Evolutionary conservation across 2,329 filamentous ascomycete species (phyloP), one percentile per base, ranked within the genome.

Genomic region (Colletotrichum coccodes): DNA sequence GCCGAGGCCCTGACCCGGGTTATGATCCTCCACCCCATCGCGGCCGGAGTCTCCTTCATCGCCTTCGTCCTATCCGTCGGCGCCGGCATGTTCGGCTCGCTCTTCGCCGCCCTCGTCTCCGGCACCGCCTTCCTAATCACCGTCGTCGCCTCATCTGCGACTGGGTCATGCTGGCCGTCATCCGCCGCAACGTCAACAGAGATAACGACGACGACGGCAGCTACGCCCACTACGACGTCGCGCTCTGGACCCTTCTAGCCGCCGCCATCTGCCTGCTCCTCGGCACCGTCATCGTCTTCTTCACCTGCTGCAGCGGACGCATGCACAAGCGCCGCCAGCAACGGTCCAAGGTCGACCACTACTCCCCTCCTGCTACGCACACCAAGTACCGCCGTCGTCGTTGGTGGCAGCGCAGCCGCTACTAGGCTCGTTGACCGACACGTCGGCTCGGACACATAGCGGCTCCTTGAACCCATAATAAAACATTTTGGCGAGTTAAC

Each of bases 11-110:
- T 91, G 46, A 90, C 89, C 47, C 81, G 82, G 71, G 86, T 87
- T 70, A 87, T 91, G 87, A 78, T 91, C 60, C 83, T 91, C 67
- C 89, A 91, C 79, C 88, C 89, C 32, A 79, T 91, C 73, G 87
- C 84, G n/a, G 83, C 84, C 68, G 87, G 80, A 63, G 76, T 90
- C 3, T 81, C 84, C 72, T 90, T 90, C 79, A 80, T 90, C 70
- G 86, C 87, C 68, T 90, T 90, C 78, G 74, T 89, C 53, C 79
- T 89, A 56, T 85, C 84, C 52, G 74, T 88, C 40, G 85, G 84
- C 69, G 79, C 87, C 3, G 86, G 86, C 67, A 71, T 86, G 57
- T 68, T 86, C 56, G 87, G 87, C 70, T 85, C 86, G 0, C 76
- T 90, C 26, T 71, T 86, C 36, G 86, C 86, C 2, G 80, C 85